Percentiles rank a stretch among this genome's conserved stretches.
phyloP scores from a whole-genome alignment of 345 rosid genomes.

The Raphanus sativus region DNA sequence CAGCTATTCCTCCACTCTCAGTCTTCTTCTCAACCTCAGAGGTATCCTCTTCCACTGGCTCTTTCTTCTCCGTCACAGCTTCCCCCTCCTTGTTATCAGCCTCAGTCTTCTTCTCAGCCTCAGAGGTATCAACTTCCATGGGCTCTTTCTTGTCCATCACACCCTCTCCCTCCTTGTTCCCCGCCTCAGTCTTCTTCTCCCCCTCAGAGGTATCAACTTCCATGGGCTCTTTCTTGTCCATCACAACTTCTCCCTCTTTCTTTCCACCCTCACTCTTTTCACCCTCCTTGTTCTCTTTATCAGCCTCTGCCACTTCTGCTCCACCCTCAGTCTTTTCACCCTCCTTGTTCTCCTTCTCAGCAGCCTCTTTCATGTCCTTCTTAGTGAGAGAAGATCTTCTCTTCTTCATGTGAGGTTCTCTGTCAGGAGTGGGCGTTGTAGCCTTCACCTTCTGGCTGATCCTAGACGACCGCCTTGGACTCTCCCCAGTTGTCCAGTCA shows the following conservation, averaged over 20 bases:
- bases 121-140: neutral
- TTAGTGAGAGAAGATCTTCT: slow-evolving; percentile 48
- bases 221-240: slow-evolving; percentile 16
- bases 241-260: slow-evolving; percentile 21
- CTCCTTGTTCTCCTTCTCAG: slow-evolving; percentile 30
- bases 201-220: slow-evolving; percentile 16
- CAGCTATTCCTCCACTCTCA: slow-evolving; percentile 19
- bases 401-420: slow-evolving; percentile 63
- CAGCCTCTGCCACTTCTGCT: neutral
- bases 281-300: neutral
- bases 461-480: slow-evolving; percentile 86
- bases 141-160: neutral
- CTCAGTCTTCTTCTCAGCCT: slow-evolving; percentile 20
- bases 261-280: slow-evolving; percentile 5
- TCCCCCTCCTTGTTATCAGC: slow-evolving; percentile 26
- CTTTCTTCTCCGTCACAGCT: neutral
- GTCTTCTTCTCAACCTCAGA: slow-evolving; percentile 20
- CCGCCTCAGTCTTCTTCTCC: slow-evolving; percentile 24
- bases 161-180: slow-evolving; percentile 22
- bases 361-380: slow-evolving; percentile 34
- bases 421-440: slow-evolving; percentile 58
- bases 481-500: slow-evolving; percentile 92
- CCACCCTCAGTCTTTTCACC: slow-evolving; percentile 18
- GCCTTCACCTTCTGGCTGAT: slow-evolving; percentile 76
- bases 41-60: neutral